These are phyloP conservation scores for Adansonia rubrostipa DNA, from an alignment of 441 rosid genomes.

Conservation along the genomic window DNA sequence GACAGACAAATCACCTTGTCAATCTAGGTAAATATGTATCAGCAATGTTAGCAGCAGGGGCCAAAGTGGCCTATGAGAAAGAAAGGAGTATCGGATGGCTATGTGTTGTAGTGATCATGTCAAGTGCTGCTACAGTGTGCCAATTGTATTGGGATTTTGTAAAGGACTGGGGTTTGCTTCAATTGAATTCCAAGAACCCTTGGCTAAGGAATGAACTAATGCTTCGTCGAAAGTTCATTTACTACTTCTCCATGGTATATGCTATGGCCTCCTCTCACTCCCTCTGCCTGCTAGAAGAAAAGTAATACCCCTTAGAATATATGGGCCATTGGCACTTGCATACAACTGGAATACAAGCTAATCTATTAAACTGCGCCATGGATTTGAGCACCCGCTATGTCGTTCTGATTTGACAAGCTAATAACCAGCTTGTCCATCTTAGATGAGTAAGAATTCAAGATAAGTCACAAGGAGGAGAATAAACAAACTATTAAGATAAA, in stretches of 20 bases:
- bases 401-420: slow-evolving; percentile 24
- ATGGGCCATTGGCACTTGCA: slow-evolving; percentile 1
- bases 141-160: slow-evolving; percentile 99
- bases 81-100: slow-evolving; percentile 75
- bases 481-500: slow-evolving; percentile 36
- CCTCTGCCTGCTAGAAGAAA: not conserved
- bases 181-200: slow-evolving; percentile 82
- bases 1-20: slow-evolving; percentile 72
- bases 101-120: slow-evolving; percentile 75
- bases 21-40: slow-evolving; percentile 97
- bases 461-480: slow-evolving; percentile 27
- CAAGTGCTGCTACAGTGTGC: slow-evolving; percentile 88
- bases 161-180: slow-evolving; percentile 98
- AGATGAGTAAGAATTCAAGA: slow-evolving; percentile 24
- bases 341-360: slow-evolving; percentile 15
- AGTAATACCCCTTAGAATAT: not conserved
- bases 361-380: not conserved
- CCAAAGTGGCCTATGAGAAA: slow-evolving; percentile 89
- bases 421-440: slow-evolving; percentile 20
- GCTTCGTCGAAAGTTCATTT: slow-evolving; percentile 84
- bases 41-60: slow-evolving; percentile 98
- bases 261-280: slow-evolving; percentile 11
- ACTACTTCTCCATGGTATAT: slow-evolving; percentile 94
- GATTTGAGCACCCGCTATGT: not conserved
- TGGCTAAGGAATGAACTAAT: slow-evolving; percentile 96